A percentile compares a stretch with the other conserved stretches of the same genome.
phyloP scores from a whole-genome alignment of 805 yeast genomes.

The Torulaspora franciscae region DNA sequence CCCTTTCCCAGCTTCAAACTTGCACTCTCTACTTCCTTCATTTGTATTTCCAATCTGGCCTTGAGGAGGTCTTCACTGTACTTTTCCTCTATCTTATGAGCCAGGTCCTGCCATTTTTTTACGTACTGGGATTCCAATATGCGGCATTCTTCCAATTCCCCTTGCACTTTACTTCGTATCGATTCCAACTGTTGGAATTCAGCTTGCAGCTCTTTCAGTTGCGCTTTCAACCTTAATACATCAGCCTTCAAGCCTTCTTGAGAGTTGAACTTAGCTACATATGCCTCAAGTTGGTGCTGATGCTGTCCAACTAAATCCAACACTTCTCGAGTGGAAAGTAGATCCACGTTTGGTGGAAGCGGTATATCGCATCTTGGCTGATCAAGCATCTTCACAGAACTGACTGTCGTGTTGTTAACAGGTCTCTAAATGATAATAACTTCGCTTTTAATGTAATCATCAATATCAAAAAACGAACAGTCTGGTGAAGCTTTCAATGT shows the following conservation, averaged over 20 bases:
- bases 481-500: slow-evolving; percentile 5
- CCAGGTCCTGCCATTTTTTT: slow-evolving; percentile 37
- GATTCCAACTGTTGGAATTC: slow-evolving; percentile 26
- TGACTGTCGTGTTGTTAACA: background rate
- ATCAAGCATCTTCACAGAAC: background rate
- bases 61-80: slow-evolving; percentile 38
- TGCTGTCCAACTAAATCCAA: slow-evolving; percentile 19
- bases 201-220: slow-evolving; percentile 21
- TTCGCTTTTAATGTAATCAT: background rate
- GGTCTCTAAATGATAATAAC: background rate
- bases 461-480: slow-evolving; percentile 1
- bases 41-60: slow-evolving; percentile 28
- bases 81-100: slow-evolving; percentile 38
- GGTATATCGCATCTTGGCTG: slow-evolving; percentile 5
- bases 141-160: slow-evolving; percentile 26
- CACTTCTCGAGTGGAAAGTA: slow-evolving; percentile 26
- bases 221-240: slow-evolving; percentile 10
- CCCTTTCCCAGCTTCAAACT: slow-evolving; percentile 19
- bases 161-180: slow-evolving; percentile 24
- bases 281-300: slow-evolving; percentile 17
- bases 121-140: slow-evolving; percentile 32
- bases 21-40: slow-evolving; percentile 32
- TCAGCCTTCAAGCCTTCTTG: slow-evolving; percentile 12
- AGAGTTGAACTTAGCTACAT: slow-evolving; percentile 25
- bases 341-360: slow-evolving; percentile 24